Conservation (phyloP, 495 filamentous ascomycete genomes). For the Annulohypoxylon stygium region DNA sequence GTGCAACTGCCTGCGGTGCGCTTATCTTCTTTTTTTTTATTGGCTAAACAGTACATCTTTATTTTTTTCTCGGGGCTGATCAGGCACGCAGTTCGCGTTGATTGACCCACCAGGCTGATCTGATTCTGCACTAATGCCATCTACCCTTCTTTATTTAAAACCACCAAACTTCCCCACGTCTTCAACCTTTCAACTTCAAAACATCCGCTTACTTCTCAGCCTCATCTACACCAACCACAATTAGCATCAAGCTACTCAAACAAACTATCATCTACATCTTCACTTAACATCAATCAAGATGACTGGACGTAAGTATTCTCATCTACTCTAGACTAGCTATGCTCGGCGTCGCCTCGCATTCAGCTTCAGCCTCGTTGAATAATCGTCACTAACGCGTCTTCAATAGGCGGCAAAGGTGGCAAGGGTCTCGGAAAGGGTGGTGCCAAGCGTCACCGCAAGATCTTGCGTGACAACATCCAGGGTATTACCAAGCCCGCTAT, state of each 20-base stretch:
- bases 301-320: slow-evolving; percentile 91
- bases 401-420: slow-evolving; percentile 89
- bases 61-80: slow-evolving; percentile 49
- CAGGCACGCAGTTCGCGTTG: slow-evolving; percentile 44
- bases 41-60: slow-evolving; percentile 28
- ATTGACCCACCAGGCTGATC: slow-evolving; percentile 54
- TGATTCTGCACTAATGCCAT: slow-evolving; percentile 54
- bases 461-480: slow-evolving; percentile 99
- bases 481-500: slow-evolving; percentile 99
- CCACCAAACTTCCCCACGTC: slow-evolving; percentile 60
- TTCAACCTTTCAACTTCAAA: slow-evolving; percentile 46
- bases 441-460: slow-evolving; percentile 98
- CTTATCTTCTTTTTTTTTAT: slow-evolving; percentile 38
- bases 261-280: slow-evolving; percentile 49
- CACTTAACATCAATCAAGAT: slow-evolving; percentile 68
- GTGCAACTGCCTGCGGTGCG: slow-evolving; percentile 3
- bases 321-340: slow-evolving; percentile 34
- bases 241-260: slow-evolving; percentile 50
- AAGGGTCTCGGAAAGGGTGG: slow-evolving; percentile 92
- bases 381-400: slow-evolving; percentile 46
- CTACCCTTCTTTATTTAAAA: slow-evolving; percentile 59
- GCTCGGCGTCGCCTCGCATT: slow-evolving; percentile 42
- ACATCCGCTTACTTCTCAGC: slow-evolving; percentile 56
- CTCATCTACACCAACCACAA: slow-evolving; percentile 58
- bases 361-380: slow-evolving; percentile 44